phyloP scores from a whole-genome alignment of 2,329 filamentous ascomycete genomes.

The Penicillium sp. region DNA sequence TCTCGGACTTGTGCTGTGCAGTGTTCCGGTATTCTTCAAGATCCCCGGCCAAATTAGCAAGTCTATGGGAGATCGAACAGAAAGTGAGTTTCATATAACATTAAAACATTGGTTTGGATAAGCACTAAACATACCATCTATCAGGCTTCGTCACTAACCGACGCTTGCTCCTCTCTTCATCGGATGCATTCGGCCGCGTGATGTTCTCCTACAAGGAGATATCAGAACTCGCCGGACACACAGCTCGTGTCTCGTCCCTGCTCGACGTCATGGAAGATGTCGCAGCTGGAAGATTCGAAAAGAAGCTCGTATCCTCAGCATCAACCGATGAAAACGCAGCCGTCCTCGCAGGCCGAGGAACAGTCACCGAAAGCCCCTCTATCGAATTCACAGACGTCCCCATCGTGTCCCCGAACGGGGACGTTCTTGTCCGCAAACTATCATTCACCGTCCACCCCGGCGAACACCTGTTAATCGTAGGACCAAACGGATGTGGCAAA shows the following conservation, averaged over 20 bases:
- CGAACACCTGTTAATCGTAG: conserved; percentile 89
- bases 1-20: conserved; percentile 84
- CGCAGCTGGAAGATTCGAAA: conserved; percentile 84
- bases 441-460: conserved; percentile 83
- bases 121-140: background rate
- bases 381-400: conserved; percentile 87
- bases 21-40: conserved; percentile 93
- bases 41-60: conserved; percentile 64
- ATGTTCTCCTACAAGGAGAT: conserved; percentile 99
- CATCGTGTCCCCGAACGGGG: conserved; percentile 94
- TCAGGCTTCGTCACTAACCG: conserved; percentile 86
- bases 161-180: conserved; percentile 84
- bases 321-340: conserved; percentile 76
- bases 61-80: conserved; percentile 52
- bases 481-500: conserved; percentile 96
- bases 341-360: conserved; percentile 76
- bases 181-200: conserved; percentile 88
- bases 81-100: conserved; percentile 43
- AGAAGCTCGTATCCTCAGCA: conserved; percentile 89
- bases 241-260: conserved; percentile 82
- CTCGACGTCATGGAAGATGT: conserved; percentile 95
- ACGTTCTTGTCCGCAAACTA: conserved; percentile 79
- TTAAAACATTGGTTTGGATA: conserved; percentile 5
- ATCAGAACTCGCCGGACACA: conserved; percentile 92
- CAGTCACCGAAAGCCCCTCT: conserved; percentile 73